These are phyloP conservation scores for Onygenales sp. DNA, from an alignment of 2,329 filamentous ascomycete genomes.

Conservation along the genomic window DNA sequence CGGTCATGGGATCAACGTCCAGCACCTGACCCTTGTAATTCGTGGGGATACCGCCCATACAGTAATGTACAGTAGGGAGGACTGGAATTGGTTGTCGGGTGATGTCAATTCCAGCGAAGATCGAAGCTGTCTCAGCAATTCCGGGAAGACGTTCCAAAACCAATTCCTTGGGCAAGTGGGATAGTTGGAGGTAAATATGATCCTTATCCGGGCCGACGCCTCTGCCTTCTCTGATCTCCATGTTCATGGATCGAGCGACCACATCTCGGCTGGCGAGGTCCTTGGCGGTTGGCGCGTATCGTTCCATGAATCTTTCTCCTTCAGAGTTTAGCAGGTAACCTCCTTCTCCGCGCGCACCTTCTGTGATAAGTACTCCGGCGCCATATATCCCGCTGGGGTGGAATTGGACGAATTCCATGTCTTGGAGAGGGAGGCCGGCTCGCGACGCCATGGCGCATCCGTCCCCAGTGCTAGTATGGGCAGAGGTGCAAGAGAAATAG, in stretches of 20 bases:
- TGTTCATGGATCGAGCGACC: slow-evolving; percentile 82
- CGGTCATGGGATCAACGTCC: slow-evolving; percentile 60
- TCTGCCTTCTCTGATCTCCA: slow-evolving; percentile 84
- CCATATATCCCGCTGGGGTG: slow-evolving; percentile 91
- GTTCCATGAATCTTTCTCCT: slow-evolving; percentile 90
- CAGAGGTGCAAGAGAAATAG: slow-evolving; percentile 87
- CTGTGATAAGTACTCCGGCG: slow-evolving; percentile 81
- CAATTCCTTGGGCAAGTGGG: slow-evolving; percentile 73
- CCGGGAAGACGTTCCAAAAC: slow-evolving; percentile 81
- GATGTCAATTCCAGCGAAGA: slow-evolving; percentile 84
- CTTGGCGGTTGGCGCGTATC: slow-evolving; percentile 85
- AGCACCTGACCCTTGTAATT: slow-evolving; percentile 85
- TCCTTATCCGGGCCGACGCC: slow-evolving; percentile 86
- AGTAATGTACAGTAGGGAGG: slow-evolving; percentile 84
- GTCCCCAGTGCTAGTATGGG: slow-evolving; percentile 86
- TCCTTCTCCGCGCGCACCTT: slow-evolving; percentile 85
- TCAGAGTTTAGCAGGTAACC: slow-evolving; percentile 84
- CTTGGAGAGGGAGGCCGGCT: slow-evolving; percentile 83
- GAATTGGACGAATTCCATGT: slow-evolving; percentile 92
- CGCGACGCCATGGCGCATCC: slow-evolving; percentile 91
- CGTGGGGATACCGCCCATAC: slow-evolving; percentile 91
- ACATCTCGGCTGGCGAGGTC: slow-evolving; percentile 84
- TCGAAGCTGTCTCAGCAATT: slow-evolving; percentile 86
- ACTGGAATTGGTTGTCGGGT: slow-evolving; percentile 83
- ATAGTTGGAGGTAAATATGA: slow-evolving; percentile 85